Conservation (phyloP, 441 rosid genomes). For the Euphorbia celastroides region DNA sequence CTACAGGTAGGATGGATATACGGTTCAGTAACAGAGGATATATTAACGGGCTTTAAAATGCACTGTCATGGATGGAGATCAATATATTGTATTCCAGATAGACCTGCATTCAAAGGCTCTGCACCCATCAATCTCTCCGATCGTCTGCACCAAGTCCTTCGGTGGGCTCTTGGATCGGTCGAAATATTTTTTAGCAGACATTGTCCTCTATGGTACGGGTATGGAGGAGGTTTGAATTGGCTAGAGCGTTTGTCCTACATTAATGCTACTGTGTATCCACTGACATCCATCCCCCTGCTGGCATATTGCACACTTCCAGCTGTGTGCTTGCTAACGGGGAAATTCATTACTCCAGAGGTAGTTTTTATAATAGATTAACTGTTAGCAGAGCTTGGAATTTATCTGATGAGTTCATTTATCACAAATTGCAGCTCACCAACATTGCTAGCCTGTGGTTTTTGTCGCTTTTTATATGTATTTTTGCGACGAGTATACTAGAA, state of each 20-base stretch:
- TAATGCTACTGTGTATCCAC: constrained; percentile 83
- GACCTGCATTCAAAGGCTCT: constrained; percentile 93
- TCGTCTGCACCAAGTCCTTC: constrained; percentile 95
- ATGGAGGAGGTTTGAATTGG: constrained; percentile 76
- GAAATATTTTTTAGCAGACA: constrained; percentile 96
- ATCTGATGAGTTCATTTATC: no score
- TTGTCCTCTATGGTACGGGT: constrained; percentile 98
- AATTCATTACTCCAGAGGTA: constrained; percentile 93
- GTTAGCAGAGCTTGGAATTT: no score
- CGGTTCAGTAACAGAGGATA: constrained; percentile 99
- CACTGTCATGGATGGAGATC: constrained; percentile 99
- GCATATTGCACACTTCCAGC: constrained; percentile 90
- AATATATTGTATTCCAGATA: constrained; percentile 79
- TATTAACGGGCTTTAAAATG: constrained; percentile 98
- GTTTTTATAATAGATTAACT: no score
- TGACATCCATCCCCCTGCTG: constrained; percentile 85
- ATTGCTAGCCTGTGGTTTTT: constrained; percentile 77
- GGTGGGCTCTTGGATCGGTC: constrained; percentile 97
- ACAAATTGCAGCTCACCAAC: constrained; percentile 97
- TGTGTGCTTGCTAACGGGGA: constrained; percentile 88
- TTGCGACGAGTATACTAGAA: constrained; percentile 78
- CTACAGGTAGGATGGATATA: no score
- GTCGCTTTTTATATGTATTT: constrained; percentile 80
- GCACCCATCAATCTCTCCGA: constrained; percentile 98
- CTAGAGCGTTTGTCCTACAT: constrained; percentile 89